phyloP scores from a whole-genome alignment of 1,284 basidiomycete species.

The Xerocomus amazonicus region DNA sequence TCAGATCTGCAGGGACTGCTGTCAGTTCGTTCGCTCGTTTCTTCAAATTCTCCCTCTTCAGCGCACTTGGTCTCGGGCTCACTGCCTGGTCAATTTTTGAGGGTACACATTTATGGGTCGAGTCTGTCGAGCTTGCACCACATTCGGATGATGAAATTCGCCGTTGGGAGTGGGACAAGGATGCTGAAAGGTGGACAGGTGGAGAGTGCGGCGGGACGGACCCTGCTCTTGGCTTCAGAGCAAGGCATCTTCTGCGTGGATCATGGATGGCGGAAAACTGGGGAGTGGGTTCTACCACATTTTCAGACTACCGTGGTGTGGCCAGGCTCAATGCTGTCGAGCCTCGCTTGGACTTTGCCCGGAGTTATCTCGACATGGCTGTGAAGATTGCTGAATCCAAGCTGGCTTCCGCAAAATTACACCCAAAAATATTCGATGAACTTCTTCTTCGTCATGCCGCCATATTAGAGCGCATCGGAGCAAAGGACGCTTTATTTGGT shows the following conservation, averaged over 20 bases:
- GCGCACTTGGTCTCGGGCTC: slow-evolving; percentile 38
- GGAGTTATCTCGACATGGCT: slow-evolving; percentile 53
- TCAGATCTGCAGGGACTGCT: slow-evolving; percentile 34
- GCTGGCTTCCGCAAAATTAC: slow-evolving; percentile 36
- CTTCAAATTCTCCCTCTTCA: slow-evolving; percentile 38
- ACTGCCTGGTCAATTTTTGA: slow-evolving; percentile 49
- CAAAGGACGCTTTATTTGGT: slow-evolving; percentile 49
- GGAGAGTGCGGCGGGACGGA: slow-evolving; percentile 70
- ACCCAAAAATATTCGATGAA: slow-evolving; percentile 53
- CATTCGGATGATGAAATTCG: slow-evolving; percentile 51
- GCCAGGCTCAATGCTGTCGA: slow-evolving; percentile 47
- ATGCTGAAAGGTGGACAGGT: slow-evolving; percentile 74
- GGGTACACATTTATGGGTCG: slow-evolving; percentile 67
- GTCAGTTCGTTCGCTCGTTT: slow-evolving; percentile 40
- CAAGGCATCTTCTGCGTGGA: slow-evolving; percentile 62
- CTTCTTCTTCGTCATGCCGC: slow-evolving; percentile 62
- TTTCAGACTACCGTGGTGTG: slow-evolving; percentile 36
- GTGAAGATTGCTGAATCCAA: slow-evolving; percentile 45
- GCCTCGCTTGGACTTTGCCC: slow-evolving; percentile 49
- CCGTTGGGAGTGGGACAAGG: slow-evolving; percentile 72
- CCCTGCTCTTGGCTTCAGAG: slow-evolving; percentile 61
- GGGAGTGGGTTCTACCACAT: slow-evolving; percentile 53
- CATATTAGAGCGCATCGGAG: slow-evolving; percentile 67
- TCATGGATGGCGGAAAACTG: slow-evolving; percentile 79
- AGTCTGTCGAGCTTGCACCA: slow-evolving; percentile 54